Conservation (phyloP, 139 green algal species). For the Chloropicon primus region DNA sequence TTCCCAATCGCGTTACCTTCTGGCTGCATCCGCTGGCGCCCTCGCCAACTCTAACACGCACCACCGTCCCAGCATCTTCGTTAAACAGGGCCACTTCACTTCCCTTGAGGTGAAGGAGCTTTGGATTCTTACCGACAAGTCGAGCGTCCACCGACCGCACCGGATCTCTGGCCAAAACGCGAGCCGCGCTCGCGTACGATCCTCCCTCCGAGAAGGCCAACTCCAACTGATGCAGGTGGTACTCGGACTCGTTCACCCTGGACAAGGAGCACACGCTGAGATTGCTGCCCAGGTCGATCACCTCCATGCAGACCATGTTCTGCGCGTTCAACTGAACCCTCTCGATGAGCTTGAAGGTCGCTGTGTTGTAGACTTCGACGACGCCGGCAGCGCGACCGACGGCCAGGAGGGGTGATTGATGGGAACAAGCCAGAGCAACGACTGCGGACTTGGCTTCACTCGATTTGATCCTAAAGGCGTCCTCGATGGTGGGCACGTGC, state of each 20-base stretch:
- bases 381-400: neutral
- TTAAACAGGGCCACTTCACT: neutral
- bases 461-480: neutral
- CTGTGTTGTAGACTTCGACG: neutral
- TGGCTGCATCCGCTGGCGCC: too few species aligned
- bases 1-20: too few species aligned
- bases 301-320: neutral
- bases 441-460: neutral
- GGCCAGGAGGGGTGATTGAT: neutral
- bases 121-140: neutral
- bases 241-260: too few species aligned
- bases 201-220: neutral
- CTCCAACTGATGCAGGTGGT: too few species aligned
- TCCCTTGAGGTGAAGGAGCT: neutral
- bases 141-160: neutral
- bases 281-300: neutral
- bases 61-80: neutral
- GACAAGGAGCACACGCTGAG: neutral
- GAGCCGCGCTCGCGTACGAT: too few species aligned
- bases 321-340: neutral
- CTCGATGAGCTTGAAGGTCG: neutral
- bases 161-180: neutral
- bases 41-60: too few species aligned
- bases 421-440: neutral
- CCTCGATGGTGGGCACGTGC: neutral